phyloP scores from a whole-genome alignment of 2,329 filamentous ascomycete species.

The Ceratocystis alfenasii region DNA sequence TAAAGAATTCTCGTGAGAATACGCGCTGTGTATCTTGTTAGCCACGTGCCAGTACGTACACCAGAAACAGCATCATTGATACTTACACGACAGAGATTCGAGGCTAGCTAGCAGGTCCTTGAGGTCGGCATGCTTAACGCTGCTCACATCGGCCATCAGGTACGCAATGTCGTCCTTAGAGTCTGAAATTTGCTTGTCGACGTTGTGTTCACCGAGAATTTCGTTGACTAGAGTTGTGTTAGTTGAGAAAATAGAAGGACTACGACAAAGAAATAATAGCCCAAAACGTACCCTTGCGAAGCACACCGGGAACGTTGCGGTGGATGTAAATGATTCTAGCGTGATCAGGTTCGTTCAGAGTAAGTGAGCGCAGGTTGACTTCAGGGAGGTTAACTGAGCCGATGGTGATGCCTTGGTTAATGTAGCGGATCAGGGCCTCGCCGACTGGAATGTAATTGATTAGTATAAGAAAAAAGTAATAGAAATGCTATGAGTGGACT shows the following conservation, averaged over 20 bases:
- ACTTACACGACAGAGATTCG: conserved; percentile 67
- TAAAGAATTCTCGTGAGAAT: conserved; percentile 40
- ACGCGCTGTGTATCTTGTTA: conserved; percentile 29
- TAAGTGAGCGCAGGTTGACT: conserved; percentile 77
- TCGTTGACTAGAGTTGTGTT: conserved; percentile 58
- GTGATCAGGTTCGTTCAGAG: conserved; percentile 76
- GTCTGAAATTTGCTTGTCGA: conserved; percentile 97
- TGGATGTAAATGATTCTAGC: conserved; percentile 94
- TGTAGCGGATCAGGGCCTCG: conserved; percentile 79
- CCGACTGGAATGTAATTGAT: conserved; percentile 44
- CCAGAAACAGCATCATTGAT: background rate
- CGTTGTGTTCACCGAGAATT: conserved; percentile 87
- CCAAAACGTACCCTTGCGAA: conserved; percentile 56
- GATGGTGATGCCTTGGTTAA: conserved; percentile 85
- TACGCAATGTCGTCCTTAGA: conserved; percentile 90
- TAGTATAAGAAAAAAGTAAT: background rate
- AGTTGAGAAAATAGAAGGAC: background rate
- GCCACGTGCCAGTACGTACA: background rate
- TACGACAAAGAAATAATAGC: background rate
- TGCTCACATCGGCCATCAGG: conserved; percentile 93
- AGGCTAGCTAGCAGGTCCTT: conserved; percentile 75
- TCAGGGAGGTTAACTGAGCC: conserved; percentile 97
- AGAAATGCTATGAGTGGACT: conserved; percentile 18
- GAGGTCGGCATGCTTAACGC: conserved; percentile 68
- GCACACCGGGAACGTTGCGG: conserved; percentile 87